Base-by-base conservation (phyloP, 116 monocot genomes). In the Papilionanthe hybrid region DNA sequence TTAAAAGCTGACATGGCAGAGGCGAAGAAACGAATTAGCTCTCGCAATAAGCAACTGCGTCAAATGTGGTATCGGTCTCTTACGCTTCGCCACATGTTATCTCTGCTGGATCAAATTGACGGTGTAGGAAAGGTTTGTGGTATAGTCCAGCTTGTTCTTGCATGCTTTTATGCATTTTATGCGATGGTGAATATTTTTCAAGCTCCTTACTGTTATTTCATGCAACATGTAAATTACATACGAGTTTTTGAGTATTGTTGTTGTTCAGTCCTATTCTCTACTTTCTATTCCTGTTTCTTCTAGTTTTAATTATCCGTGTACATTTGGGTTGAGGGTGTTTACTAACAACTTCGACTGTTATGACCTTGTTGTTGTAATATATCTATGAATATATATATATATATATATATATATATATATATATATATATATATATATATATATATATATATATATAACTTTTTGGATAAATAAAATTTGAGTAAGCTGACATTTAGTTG, bases 51-150 rank as follows among this genome's bases (percentile, higher is more conserved):
- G 79, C 98, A 98, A 79, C 80, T 98, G 72, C 90, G 87, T 48
- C 94, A 93, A 53, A 81, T 98, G 80, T 98, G 98, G 98, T 98
- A 94, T 83, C 78, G 98, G 10, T 99, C 98, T 37, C 86, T 99
- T 73, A 94, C 98, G 72, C 85, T 94, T 18, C 89, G 93, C 9
- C 94, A 98, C 76, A 86, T 99, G 55, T 82, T 99, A 66, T 89
- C 93, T 79, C 78, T 99, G 41, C 63, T 99, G 78, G 95, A 99
- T 99, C 95, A 99, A 84, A 91, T 94, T 73, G 98, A 99, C 50
- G 83, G 89, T 77, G 93, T 94, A 53, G 82, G 93, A 28, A 94
- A 94, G 98, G 95, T 94, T 20, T 77, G 3, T 45, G 5, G 5
- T 50, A 44, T 55, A 50, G 5, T 60, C 32, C 47, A 22, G 9